Conservation (phyloP, 2,329 filamentous ascomycete species). For the Fusarium multiceps region DNA sequence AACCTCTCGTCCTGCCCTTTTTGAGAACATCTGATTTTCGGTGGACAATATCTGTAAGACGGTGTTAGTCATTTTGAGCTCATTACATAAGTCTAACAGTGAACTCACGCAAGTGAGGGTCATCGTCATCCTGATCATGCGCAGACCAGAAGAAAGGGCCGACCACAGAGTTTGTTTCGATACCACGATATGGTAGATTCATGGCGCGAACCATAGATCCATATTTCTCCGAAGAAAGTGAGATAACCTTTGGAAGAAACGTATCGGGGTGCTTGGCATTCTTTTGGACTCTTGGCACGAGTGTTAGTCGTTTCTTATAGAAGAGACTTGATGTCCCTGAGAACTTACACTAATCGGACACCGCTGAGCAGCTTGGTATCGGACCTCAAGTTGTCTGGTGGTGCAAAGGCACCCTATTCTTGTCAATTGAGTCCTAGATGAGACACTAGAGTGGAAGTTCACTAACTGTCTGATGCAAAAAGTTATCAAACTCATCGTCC, state of each 20-base stretch:
- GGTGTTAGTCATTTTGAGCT: neutral
- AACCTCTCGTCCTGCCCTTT: constrained; percentile 71
- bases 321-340: neutral
- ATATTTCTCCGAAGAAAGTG: constrained; percentile 62
- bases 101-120: constrained; percentile 66
- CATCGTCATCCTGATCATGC: constrained; percentile 65
- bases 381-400: constrained; percentile 54
- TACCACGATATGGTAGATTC: constrained; percentile 65
- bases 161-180: constrained; percentile 69
- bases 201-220: constrained; percentile 66
- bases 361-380: constrained; percentile 61
- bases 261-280: constrained; percentile 68
- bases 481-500: constrained; percentile 68
- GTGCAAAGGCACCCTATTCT: constrained; percentile 64
- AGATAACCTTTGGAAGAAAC: constrained; percentile 66
- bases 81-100: neutral
- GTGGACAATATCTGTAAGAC: constrained; percentile 65
- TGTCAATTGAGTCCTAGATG: constrained; percentile 14
- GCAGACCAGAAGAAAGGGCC: constrained; percentile 73
- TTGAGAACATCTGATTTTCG: constrained; percentile 75
- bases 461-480: constrained; percentile 60
- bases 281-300: constrained; percentile 61
- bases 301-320: constrained; percentile 9
- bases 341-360: constrained; percentile 65
- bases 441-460: neutral